Base-by-base conservation (phyloP, 768 basidiomycete species). In the Harrya chromipes region DNA sequence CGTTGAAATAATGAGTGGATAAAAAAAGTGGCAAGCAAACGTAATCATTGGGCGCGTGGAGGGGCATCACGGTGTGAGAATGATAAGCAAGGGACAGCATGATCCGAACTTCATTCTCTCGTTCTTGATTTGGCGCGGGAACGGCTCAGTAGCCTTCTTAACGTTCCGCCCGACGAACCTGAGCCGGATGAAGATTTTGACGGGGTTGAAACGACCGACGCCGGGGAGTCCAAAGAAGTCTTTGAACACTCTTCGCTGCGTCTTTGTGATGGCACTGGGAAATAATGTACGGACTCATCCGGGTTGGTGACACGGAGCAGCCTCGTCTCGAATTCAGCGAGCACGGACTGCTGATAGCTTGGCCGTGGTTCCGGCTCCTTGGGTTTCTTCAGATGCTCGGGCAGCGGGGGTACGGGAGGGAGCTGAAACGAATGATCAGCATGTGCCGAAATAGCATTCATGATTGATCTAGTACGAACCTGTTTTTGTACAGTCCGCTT, bases 201-300 rank as follows among this genome's bases (percentile, higher is more conserved):
- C 0, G 49, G 6, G 3, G 47, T 53, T 29, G 67, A 63, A 14
- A 52, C n/a, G 46, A 70, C 36, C 2, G 68, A 70, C 0, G 60
- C 51, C 4, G 68, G 62, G 2, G 67, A 56, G 13, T 69, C 66
- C 40, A 66, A 38, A 3, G 68, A 69, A 12, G 43, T 16, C 41
- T 70, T 54, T 20, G 47, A 33, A 10, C 52, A 58, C 6, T 67
- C 67, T 19, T 63, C 66, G 26, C 66, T 62, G 29, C 53, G 66
- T 31, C 66, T 61, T 20, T 70, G 68, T 10, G 64, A 64, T 29
- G 66, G 63, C 3, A 68, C 66, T 20, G 66, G 66, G 46, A 68
- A 68, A 43, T 68, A 68, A 38, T 68, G 68, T 37, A 68, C 68
- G 12, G 66, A 70, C 7, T 68, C 58, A 10, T 37, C 54, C 4